A percentile compares a stretch with the other conserved stretches of the same genome.
Evolutionary conservation across 2,329 filamentous ascomycete genomes (phyloP).

Genomic region (Aspergillus sp.): DNA sequence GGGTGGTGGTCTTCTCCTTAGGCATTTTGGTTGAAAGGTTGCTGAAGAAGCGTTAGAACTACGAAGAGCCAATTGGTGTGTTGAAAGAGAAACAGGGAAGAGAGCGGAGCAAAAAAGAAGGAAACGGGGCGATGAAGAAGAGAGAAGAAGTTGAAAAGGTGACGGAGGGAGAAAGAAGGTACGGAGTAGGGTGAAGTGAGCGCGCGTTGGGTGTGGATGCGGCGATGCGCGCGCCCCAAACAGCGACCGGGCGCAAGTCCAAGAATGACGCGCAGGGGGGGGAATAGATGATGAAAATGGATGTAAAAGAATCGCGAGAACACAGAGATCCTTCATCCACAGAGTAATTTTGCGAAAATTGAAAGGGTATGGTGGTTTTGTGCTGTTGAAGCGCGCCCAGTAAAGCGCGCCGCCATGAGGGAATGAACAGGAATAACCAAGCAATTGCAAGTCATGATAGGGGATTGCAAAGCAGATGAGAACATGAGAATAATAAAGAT

Average conservation of each 20-base stretch:
- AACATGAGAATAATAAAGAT: conserved; percentile 13
- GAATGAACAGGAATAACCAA: conserved; percentile 16
- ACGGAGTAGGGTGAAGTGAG: conserved; percentile 4
- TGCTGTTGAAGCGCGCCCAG: conserved; percentile 16
- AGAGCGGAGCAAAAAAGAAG: not conserved
- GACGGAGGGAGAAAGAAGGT: conserved; percentile 6
- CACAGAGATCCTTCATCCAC: conserved; percentile 3
- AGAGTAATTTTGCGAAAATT: not conserved
- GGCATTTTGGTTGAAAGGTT: conserved; percentile 50
- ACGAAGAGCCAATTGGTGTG: not conserved
- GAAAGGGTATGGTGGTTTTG: conserved; percentile 1
- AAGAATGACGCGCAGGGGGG: conserved; percentile 4
- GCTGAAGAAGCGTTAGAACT: conserved; percentile 5
- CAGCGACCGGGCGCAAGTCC: conserved; percentile 15
- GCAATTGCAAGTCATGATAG: conserved; percentile 9
- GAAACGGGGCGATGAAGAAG: conserved; percentile 5
- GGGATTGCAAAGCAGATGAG: conserved; percentile 4
- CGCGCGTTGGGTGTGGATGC: conserved; percentile 6
- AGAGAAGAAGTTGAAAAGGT: conserved; percentile 3
- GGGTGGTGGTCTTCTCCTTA: conserved; percentile 59
- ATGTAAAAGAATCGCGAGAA: conserved; percentile 4
- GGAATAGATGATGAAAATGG: conserved; percentile 3
- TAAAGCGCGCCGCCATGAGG: conserved; percentile 16
- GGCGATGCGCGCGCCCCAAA: conserved; percentile 14
- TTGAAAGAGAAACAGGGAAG: not conserved